Base-by-base conservation (phyloP, 176 grass and related monocot genomes). In the Avena sativa region DNA sequence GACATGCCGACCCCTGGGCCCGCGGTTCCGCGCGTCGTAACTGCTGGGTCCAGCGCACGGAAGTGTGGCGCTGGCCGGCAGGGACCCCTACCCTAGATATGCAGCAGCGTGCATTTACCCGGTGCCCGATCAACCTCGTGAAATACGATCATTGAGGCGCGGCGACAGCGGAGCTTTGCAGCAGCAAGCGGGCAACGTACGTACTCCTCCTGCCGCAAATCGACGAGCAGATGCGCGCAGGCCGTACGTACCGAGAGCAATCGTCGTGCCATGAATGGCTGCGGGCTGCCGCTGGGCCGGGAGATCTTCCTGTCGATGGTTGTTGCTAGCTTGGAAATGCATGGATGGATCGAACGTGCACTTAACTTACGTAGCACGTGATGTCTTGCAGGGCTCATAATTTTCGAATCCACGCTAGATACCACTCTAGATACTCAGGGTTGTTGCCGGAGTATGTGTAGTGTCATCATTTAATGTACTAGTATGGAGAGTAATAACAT, bases 121-220 rank as follows among this genome's bases (percentile, higher is more conserved):
- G 4, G 32, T 11, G 34, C 32, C 32, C 34, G 76, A 79, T 60
- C 32, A n/a, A 13, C 55, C 76, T 79, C 76, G 76, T 60, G 76
- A 79, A 12, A 5, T 17, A 55, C 19, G 76, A 79, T 43, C 32
- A 23, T 10, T 23, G 58, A 23, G 36, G 12, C 19, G 19, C 57
- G 57, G 57, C 56, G 56, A 20, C 56, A 58, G 56, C 56, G 56
- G 56, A 58, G 57, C 57, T 8, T 60, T 60, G 57, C 58, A 20
- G 16, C 55, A 19, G 55, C 46, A 48, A 48, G 9, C 9, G 8
- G 8, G 46, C 46, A 48, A 48, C 9, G 46, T 48, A 48, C 9
- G 46, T 48, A 48, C 46, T 48, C 46, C 46, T 48, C 8, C 43
- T 8, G 43, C 43, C 40, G 40, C 5, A 43, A 8, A 9, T 48